Base-by-base conservation (phyloP, 805 yeast genomes). In the Yarrowia alimentaria region DNA sequence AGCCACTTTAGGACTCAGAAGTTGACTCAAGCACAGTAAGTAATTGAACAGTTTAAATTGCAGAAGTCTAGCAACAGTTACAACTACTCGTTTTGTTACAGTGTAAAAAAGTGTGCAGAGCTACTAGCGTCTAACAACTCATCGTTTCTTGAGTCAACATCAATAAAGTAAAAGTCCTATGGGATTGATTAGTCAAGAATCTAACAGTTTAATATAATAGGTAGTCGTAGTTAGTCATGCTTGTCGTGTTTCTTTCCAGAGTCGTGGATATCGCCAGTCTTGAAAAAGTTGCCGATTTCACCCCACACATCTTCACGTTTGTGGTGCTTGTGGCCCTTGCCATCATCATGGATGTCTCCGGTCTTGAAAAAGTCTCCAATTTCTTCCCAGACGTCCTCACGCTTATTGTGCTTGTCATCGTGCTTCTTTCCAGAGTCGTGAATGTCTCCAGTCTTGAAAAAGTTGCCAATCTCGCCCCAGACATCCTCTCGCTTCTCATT, bases 311-410 rank as follows among this genome's bases (percentile, higher is more conserved):
- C 38, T 17, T 33, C 38, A 12, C 38, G 24, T 25, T 33, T 20
- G 12, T 33, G 8, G 9, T n/a, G n/a, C n/a, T 21, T 25, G 19
- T 33, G 25, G 38, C 22, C 28, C 28, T 34, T 34, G n/a, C 40
- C 40, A 12, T 34, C 40, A 10, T 34, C 40, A 6, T 34, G 40
- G 17, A 34, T 34, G n/a, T 34, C 40, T 4, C 40, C 40, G 11
- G 40, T 34, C 40, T 34, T 34, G 40, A 34, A 34, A 22, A 34
- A 34, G 40, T 34, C 16, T 9, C 40, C 40, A 34, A 34, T 34
- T 28, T 34, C 40, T 9, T 34, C 28, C 28, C 20, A 34, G 14
- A 34, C 40, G 10, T 34, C 40, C 40, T 33, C 21, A n/a, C n/a
- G n/a, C n/a, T n/a, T n/a, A n/a, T n/a, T n/a, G n/a, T n/a, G 33